phyloP scores from a whole-genome alignment of 108 stramenopile genomes.

The Nitzschia sp. region DNA sequence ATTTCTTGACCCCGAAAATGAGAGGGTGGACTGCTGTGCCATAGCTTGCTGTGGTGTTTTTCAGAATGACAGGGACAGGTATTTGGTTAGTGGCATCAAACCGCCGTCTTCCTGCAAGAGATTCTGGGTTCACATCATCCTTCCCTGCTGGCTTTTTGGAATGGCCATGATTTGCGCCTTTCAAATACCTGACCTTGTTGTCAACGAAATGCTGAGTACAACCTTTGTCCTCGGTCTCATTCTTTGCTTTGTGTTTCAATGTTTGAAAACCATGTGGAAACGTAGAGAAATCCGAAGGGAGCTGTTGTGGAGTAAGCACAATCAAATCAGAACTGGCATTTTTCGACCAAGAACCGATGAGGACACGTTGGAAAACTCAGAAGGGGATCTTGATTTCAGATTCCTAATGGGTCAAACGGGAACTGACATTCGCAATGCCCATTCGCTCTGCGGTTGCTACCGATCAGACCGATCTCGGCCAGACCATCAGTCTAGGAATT shows the following conservation, averaged over 20 bases:
- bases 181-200: conserved; percentile 47
- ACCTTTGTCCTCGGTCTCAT: conserved; percentile 45
- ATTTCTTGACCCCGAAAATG: conserved; percentile 40
- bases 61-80: conserved; percentile 74
- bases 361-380: conserved; percentile 30
- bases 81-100: conserved; percentile 51
- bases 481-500: conserved; percentile 21
- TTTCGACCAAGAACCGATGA: conserved; percentile 19
- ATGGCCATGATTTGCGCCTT: conserved; percentile 62
- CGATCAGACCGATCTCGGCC: conserved; percentile 21
- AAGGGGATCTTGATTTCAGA: conserved; percentile 35
- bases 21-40: conserved; percentile 67
- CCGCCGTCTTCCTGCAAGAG: conserved; percentile 60
- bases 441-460: conserved; percentile 73
- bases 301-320: conserved; percentile 60
- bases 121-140: conserved; percentile 46
- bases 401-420: conserved; percentile 58
- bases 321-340: conserved; percentile 15
- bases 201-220: conserved; percentile 53
- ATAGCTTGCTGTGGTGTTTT: conserved; percentile 72
- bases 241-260: conserved; percentile 51
- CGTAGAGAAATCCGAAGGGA: conserved; percentile 62
- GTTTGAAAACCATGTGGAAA: conserved; percentile 57
- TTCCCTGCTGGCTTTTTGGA: conserved; percentile 56
- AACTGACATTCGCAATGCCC: conserved; percentile 65